Percentiles rank a stretch among this genome's conserved stretches.
Evolutionary conservation across 768 basidiomycete genomes (phyloP).

Genomic region (Omphalotus guepiniiformis): DNA sequence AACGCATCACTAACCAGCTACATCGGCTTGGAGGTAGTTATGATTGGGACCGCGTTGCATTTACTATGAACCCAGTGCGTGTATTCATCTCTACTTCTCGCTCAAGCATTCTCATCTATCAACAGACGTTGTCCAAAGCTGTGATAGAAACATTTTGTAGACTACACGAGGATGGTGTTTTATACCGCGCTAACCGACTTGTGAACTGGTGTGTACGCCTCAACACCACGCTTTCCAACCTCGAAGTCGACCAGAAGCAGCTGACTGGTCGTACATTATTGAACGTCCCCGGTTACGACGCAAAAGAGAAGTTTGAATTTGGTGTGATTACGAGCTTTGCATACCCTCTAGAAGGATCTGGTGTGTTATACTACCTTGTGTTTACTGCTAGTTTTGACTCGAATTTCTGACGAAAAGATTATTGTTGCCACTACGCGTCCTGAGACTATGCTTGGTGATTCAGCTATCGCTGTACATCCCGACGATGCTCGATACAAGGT

Average conservation of each 20-base stretch:
- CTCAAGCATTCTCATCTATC: slow-evolving; percentile 5
- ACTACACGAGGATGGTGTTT: slow-evolving; percentile 84
- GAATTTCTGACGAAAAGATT: slow-evolving; percentile 71
- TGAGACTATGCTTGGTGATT: slow-evolving; percentile 98
- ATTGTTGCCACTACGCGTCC: slow-evolving; percentile 96
- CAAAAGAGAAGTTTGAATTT: slow-evolving; percentile 96
- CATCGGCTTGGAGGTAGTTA: slow-evolving; percentile 87
- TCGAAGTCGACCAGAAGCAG: slow-evolving; percentile 96
- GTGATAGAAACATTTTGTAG: slow-evolving; percentile 90
- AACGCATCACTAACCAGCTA: slow-evolving; percentile 87
- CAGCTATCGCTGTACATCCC: slow-evolving; percentile 94
- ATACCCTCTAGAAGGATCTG: slow-evolving; percentile 83
- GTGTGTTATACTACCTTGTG: slow-evolving; percentile 34
- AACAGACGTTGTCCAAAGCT: slow-evolving; percentile 71
- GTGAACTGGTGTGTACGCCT: slow-evolving; percentile 98
- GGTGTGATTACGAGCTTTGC: slow-evolving; percentile 96
- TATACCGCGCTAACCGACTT: slow-evolving; percentile 94
- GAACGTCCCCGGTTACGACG: slow-evolving; percentile 90
- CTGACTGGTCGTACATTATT: slow-evolving; percentile 81
- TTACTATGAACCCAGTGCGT: slow-evolving; percentile 88
- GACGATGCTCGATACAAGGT: slow-evolving; percentile 88
- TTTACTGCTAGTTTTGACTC: slow-evolving; percentile 1
- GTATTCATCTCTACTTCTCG: neutral
- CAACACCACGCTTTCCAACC: slow-evolving; percentile 96
- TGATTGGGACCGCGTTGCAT: slow-evolving; percentile 92